Evolutionary conservation across 2,329 filamentous ascomycete genomes (phyloP).

Genomic region (Arthrobotrys conoides): DNA sequence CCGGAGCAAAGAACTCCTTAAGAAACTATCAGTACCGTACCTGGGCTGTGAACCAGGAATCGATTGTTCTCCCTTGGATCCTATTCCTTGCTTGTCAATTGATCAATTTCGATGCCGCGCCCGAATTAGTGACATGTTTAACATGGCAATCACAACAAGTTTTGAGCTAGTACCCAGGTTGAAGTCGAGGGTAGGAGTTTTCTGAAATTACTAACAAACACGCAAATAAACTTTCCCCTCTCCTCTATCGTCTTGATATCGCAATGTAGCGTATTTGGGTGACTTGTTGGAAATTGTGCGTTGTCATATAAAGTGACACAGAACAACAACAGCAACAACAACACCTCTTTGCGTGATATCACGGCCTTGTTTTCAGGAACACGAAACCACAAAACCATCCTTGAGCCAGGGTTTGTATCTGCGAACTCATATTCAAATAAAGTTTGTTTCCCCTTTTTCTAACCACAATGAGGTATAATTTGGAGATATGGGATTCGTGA

Average conservation of each 20-base stretch:
- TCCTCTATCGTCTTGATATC: constrained; percentile 15
- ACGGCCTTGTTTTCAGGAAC: constrained; percentile 41
- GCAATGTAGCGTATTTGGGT: neutral
- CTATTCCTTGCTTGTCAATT: neutral
- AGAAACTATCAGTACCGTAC: neutral
- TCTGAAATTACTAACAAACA: constrained; percentile 6
- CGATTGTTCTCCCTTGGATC: neutral
- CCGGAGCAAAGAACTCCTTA: neutral
- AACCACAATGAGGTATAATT: constrained; percentile 46
- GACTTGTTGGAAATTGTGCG: constrained; percentile 20
- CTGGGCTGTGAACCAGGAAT: neutral
- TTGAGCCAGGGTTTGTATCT: constrained; percentile 15
- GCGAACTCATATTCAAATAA: constrained; percentile 28
- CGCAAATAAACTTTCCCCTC: neutral
- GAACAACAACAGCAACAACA: constrained; percentile 13
- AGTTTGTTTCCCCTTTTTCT: constrained; percentile 47
- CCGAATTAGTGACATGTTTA: neutral
- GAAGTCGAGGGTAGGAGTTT: neutral
- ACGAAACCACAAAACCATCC: constrained; percentile 29
- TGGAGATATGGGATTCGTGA: constrained; percentile 25
- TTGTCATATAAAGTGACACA: neutral
- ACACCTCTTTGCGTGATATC: constrained; percentile 8
- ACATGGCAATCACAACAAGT: constrained; percentile 12
- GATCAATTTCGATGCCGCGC: constrained; percentile 10
- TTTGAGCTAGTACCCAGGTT: neutral